phyloP scores from a whole-genome alignment of 768 basidiomycete genomes.

The Xerocomellus dryophilus region DNA sequence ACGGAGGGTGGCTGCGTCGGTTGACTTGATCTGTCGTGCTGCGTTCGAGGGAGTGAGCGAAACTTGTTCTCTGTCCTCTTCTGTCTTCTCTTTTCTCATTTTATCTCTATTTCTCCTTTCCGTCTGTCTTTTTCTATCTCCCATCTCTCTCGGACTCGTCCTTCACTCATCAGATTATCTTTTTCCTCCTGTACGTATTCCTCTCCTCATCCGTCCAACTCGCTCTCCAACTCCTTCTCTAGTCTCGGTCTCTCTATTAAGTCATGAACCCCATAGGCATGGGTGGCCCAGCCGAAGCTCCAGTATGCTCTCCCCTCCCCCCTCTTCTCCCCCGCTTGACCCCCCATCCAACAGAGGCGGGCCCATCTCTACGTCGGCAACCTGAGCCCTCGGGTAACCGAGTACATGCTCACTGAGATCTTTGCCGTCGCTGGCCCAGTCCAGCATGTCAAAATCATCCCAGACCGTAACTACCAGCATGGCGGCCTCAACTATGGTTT shows the following conservation, averaged over 20 bases:
- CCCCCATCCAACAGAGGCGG: slow-evolving; percentile 54
- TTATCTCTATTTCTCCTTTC: slow-evolving; percentile 33
- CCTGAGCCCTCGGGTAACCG: slow-evolving; percentile 94
- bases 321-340: background rate
- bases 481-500: slow-evolving; percentile 99
- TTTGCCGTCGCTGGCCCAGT: slow-evolving; percentile 96
- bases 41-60: slow-evolving; percentile 23
- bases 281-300: slow-evolving; percentile 68
- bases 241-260: slow-evolving; percentile 42
- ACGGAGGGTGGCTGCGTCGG: slow-evolving; percentile 25
- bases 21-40: slow-evolving; percentile 25
- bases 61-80: slow-evolving; percentile 14
- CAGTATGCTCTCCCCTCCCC: slow-evolving; percentile 46
- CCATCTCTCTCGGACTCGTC: slow-evolving; percentile 34
- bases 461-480: slow-evolving; percentile 98
- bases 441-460: slow-evolving; percentile 99
- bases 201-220: slow-evolving; percentile 5
- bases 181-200: slow-evolving; percentile 32
- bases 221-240: slow-evolving; percentile 12
- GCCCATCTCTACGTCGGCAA: slow-evolving; percentile 99
- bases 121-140: slow-evolving; percentile 36
- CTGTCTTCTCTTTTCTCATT: slow-evolving; percentile 32
- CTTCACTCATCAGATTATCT: slow-evolving; percentile 40
- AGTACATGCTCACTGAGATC: slow-evolving; percentile 98
- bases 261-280: slow-evolving; percentile 75